These are phyloP conservation scores for Begonia peltatifolia DNA, from an alignment of 306 rosid species.

Conservation along the genomic window DNA sequence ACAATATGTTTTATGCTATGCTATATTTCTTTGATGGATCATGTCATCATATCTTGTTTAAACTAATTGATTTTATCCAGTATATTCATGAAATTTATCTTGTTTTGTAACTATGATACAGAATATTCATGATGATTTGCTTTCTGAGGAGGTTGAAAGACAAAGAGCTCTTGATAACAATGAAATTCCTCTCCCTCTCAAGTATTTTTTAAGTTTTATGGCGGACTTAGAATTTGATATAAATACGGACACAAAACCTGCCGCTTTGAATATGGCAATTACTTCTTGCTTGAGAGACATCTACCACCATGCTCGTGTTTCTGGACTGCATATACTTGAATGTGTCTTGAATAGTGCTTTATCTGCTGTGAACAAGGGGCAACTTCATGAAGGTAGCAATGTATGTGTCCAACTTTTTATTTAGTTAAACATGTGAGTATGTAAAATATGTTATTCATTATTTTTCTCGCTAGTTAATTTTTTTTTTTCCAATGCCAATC, in stretches of 20 bases:
- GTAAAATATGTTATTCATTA: conserved; percentile 5
- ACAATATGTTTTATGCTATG: no score
- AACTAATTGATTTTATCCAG: no score
- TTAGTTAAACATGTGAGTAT: conserved; percentile 13
- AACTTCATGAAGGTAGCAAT: conserved; percentile 79
- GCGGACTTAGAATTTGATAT: conserved; percentile 30
- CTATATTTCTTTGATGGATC: no score
- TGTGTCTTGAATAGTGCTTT: conserved; percentile 76
- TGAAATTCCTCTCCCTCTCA: conserved; percentile 62
- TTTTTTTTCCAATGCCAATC: conserved; percentile 8
- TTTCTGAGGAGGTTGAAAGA: conserved; percentile 61
- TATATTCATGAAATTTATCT: not conserved
- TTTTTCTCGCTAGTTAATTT: conserved; percentile 8
- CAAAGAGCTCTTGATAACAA: conserved; percentile 45
- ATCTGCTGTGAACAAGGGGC: conserved; percentile 78
- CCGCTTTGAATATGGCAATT: conserved; percentile 26
- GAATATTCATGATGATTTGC: conserved; percentile 67
- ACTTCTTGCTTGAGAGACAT: conserved; percentile 54
- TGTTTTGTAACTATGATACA: conserved; percentile 13
- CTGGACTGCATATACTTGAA: conserved; percentile 76
- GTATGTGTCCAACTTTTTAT: conserved; percentile 45
- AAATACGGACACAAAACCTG: conserved; percentile 21
- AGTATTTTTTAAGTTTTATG: conserved; percentile 31
- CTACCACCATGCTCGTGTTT: conserved; percentile 90
- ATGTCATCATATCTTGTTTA: no score